phyloP scores from a whole-genome alignment of 768 basidiomycete genomes.

The Megacollybia marginata region DNA sequence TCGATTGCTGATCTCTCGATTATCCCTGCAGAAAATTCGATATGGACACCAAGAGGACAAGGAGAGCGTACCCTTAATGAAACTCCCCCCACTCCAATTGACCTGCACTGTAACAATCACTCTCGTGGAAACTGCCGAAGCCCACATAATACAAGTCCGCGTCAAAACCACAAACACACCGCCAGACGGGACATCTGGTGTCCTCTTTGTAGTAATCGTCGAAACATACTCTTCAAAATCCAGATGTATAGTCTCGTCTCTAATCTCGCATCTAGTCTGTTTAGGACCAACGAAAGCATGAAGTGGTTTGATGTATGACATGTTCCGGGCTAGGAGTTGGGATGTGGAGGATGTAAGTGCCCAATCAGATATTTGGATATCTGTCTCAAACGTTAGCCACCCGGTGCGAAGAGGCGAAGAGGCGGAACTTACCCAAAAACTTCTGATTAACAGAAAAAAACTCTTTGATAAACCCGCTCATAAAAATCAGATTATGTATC shows the following conservation, averaged over 20 bases:
- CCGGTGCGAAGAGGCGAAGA: neutral
- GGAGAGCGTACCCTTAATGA: constrained; percentile 71
- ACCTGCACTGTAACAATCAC: constrained; percentile 87
- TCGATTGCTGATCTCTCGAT: constrained; percentile 89
- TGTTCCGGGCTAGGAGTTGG: constrained; percentile 73
- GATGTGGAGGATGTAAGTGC: constrained; percentile 56
- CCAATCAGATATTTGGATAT: constrained; percentile 97
- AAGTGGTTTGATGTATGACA: constrained; percentile 95
- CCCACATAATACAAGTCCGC: constrained; percentile 92
- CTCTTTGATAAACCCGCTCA: constrained; percentile 91
- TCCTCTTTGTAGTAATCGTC: constrained; percentile 83
- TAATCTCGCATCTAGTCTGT: constrained; percentile 92
- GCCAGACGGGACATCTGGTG: constrained; percentile 93
- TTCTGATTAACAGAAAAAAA: constrained; percentile 90
- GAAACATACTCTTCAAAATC: constrained; percentile 82
- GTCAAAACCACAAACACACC: constrained; percentile 93
- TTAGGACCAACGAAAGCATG: constrained; percentile 85
- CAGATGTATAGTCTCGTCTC: constrained; percentile 72
- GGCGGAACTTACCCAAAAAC: constrained; percentile 59
- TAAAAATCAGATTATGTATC: constrained; percentile 94
- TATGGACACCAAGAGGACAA: neutral
- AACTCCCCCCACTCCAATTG: constrained; percentile 95
- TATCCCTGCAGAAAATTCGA: constrained; percentile 50
- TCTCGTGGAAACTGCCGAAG: constrained; percentile 64
- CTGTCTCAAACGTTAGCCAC: constrained; percentile 29